Conservation (phyloP, 1,284 basidiomycete genomes). For the Boletus sp. region DNA sequence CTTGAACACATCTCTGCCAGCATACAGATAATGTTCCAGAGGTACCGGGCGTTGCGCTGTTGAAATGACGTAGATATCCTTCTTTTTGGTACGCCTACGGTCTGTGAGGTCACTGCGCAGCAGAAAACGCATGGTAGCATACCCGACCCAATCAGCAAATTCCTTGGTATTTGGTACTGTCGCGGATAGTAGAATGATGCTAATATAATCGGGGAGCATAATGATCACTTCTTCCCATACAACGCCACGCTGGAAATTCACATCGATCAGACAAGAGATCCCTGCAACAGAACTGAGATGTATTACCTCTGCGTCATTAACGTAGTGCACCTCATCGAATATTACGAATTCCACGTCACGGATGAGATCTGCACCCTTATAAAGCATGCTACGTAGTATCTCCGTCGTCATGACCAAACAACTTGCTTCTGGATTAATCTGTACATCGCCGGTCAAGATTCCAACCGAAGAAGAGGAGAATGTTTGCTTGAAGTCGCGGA, state of each 20-base stretch:
- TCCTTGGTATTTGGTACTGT: conserved; percentile 98
- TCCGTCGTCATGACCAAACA: conserved; percentile 99
- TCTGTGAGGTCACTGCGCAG: conserved; percentile 3
- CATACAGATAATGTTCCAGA: conserved; percentile 95
- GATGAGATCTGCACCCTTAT: conserved; percentile 97
- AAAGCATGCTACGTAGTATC: conserved; percentile 96
- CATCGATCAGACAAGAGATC: conserved; percentile 13
- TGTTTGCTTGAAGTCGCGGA: conserved; percentile 96
- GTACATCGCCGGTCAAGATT: conserved; percentile 97
- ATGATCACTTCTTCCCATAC: conserved; percentile 99
- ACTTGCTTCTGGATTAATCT: conserved; percentile 97
- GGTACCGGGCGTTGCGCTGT: conserved; percentile 96
- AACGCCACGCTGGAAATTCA: conserved; percentile 77
- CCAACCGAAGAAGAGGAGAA: conserved; percentile 92
- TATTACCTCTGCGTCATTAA: conserved; percentile 94
- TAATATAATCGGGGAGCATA: conserved; percentile 96
- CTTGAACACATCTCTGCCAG: conserved; percentile 87
- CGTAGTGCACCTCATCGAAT: conserved; percentile 99
- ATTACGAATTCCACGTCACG: conserved; percentile 99
- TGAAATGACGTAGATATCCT: conserved; percentile 98
- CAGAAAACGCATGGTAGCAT: conserved; percentile 30
- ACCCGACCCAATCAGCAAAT: conserved; percentile 99
- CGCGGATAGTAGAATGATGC: conserved; percentile 93
- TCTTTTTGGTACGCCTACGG: conserved; percentile 92
- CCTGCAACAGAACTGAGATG: conserved; percentile 4